Base-by-base conservation (phyloP, 1,284 basidiomycete genomes). In the Naganishia sp. region DNA sequence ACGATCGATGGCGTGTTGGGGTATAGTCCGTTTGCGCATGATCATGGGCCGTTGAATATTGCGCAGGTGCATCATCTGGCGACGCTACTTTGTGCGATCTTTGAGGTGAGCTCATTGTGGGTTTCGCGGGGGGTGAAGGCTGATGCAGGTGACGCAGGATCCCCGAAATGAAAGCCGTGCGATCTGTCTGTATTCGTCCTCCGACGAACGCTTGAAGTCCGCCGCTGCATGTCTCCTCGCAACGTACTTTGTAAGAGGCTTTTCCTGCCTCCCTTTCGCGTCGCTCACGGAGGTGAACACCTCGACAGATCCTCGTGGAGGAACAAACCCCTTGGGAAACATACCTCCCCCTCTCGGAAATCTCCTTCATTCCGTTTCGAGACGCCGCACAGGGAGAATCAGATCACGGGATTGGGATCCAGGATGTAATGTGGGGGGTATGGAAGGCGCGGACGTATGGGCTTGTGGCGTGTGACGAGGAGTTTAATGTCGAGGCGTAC, bases 61-160 rank as follows among this genome's bases (percentile, higher is more conserved):
- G 88, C 90, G 4, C 91, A 91, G 86, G 89, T 94, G 13, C 94
- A 93, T 81, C 90, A 92, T 74, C 92, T 95, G 49, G 98, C 94
- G 82, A 88, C 96, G 53, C 58, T 66, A 7, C 31, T 67, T 10
- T n/a, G 95, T 75, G 89, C 92, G 75, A 84, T 94, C 65, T 84
- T 94, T 41, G 87, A 90, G 81, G 94, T 93, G 66, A 71, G 83
- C 77, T 18, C 39, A 17, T 23, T 13, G 15, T 6, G 21, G 51
- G 35, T 21, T 31, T 35, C 28, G 21, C 11, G 11, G 1, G 18
- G 23, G 43, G 43, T 43, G 15, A 23, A 57, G 45, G 28, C 32
- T 39, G 35, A 39, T 39, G 13, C 35, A 9, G 4, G 7, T 39
- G 35, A 39, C 7, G 42, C 69, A 91, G 88, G 89, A 90, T 74